Base-by-base conservation (phyloP, 1,284 basidiomycete genomes). In the Ustilago esculenta region DNA sequence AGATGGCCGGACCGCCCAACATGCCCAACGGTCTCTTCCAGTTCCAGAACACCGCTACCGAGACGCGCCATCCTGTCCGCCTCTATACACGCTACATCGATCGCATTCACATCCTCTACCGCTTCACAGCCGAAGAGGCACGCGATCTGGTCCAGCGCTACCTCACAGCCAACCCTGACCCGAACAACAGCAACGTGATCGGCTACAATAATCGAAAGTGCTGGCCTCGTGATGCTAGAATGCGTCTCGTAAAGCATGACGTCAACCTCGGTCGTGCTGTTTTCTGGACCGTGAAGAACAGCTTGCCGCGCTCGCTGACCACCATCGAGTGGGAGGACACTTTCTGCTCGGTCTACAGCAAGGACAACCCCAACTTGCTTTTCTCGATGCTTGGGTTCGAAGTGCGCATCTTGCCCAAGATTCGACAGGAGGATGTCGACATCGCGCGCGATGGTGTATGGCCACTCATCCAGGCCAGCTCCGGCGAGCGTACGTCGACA, bases 381-480 rank as follows among this genome's bases (percentile, higher is more conserved):
- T 99, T 98, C 86, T 94, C 94, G 10, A 98, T 98, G 95, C 92
- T 89, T 76, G 93, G 94, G 21, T 98, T 99, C 79, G 96, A 99
- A 84, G 87, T 98, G 56, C 92, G 95, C 59, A 98, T 98, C 77
- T 84, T 98, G 55, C 96, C 96, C 27, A 96, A 95, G 87, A 90
- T 92, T 51, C 87, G 96, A 70, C 94, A 93, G 11, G 90, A 92
- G 86, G 91, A 93, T 60, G 92, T 93, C 78, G 94, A 98, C 83
- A 91, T 95, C 81, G 97, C 97, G 77, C 94, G 93, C 84, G 96
- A 98, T 80, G 92, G 94, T 4, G 94, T 97, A 3, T 98, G 95
- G 95, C 96, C 96, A 81, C 85, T 98, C 65, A 94, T 92, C 32
- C 43, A 67, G 92, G 98, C 79, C 90, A 95, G 84, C 90, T 94